Base-by-base conservation (phyloP, 2,329 filamentous ascomycete genomes). In the Exophiala bonariae region DNA sequence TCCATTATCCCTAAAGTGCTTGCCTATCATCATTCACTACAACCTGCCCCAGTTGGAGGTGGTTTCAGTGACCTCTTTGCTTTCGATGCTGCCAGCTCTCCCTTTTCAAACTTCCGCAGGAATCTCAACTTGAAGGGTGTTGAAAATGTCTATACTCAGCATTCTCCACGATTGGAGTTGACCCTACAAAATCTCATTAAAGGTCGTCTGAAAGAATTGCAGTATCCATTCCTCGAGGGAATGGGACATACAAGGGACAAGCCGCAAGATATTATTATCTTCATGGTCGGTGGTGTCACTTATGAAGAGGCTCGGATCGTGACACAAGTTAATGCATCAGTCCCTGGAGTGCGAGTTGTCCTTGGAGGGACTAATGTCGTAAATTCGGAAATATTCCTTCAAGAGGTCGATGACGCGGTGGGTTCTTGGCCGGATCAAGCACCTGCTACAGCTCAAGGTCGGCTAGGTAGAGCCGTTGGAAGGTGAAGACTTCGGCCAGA, bases 101-200 rank as follows among this genome's bases (percentile, higher is more conserved):
- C 99, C 55, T 96, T 99, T 68, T 88, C 89, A 1, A 83, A 91
- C 4, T 90, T 99, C 67, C 96, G 95, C 63, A 54, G 55, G 36
- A 58, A 57, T 13, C 45, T 59, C 3, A 93, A 93, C 0, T 77
- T 99, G 11, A 96, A 97, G 63, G 93, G 93, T 2, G 93, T 99
- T 1, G 95, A 99, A 66, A 99, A 99, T 60, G 93, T 99, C 20
- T 99, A 99, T 66, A 99, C 93, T 0, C 95, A 99, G 66, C 93
- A 99, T 67, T 95, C 89, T 4, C 90, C 95, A 0, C 79, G 89
- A 17, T 70, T 99, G 13, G 91, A 96, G 66, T 80, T 81, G 18
- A 97, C 90, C 1, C 72, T 99, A 14, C 92, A 96, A 64, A 92
- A 92, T 59, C 75, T 99, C 41, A 91, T 97, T 72, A 96, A 96